These are phyloP conservation scores for Cruciata laevipes DNA, from an alignment of 257 asterid species.

Conservation along the genomic window DNA sequence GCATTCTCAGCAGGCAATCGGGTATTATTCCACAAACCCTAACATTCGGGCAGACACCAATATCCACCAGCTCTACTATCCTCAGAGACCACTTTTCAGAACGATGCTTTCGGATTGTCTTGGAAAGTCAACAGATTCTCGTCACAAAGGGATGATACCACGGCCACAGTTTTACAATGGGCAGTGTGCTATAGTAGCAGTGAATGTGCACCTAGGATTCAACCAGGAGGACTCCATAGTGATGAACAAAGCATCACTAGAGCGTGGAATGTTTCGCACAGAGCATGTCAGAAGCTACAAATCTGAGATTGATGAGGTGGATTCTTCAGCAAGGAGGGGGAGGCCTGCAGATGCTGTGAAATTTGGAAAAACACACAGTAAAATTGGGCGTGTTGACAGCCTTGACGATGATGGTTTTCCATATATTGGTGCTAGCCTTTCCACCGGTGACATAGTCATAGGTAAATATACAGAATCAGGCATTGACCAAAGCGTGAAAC, in stretches of 20 bases:
- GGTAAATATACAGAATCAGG: conserved; percentile 83
- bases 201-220: conserved; percentile 86
- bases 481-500: conserved; percentile 74
- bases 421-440: conserved; percentile 79
- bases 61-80: conserved; percentile 74
- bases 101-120: conserved; percentile 79
- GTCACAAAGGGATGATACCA: conserved; percentile 55
- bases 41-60: conserved; percentile 65
- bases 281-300: conserved; percentile 85
- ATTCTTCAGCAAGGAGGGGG: conserved; percentile 36
- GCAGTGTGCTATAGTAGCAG: conserved; percentile 90
- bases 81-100: conserved; percentile 76
- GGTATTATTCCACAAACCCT: conserved; percentile 70
- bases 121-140: conserved; percentile 47
- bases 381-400: conserved; percentile 82
- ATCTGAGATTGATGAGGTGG: conserved; percentile 63
- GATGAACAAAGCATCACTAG: conserved; percentile 87
- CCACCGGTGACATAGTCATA: conserved; percentile 77
- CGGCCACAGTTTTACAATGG: conserved; percentile 85
- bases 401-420: conserved; percentile 97
- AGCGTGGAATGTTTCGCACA: conserved; percentile 91
- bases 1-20: conserved; percentile 97
- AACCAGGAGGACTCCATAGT: conserved; percentile 95
- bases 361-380: conserved; percentile 78
- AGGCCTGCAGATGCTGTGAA: conserved; percentile 50